Evolutionary conservation across 768 basidiomycete genomes (phyloP), one percentile per base, ranked within the genome.

Genomic region (Tulasnella sp.): DNA sequence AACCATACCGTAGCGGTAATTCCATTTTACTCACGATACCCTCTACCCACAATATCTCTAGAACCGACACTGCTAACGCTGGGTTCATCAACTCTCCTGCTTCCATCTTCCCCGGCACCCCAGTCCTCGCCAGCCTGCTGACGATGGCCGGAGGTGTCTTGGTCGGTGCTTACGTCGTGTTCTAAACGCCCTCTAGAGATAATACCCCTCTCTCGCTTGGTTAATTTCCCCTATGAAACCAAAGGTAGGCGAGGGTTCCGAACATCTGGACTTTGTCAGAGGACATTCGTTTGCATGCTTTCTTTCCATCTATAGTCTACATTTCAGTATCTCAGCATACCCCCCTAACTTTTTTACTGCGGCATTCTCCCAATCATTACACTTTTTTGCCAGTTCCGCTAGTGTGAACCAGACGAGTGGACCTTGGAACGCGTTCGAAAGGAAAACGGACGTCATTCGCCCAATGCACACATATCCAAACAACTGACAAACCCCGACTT

Each of bases 101-200:
- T 68, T 74, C 74, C n/a, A 42, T 81, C 24, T 79, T 80, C 40
- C 81, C 81, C 7, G 74, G 39, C 38, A 81, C 83, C n/a, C 83
- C 84, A 6, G 75, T 86, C n/a, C 79, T 87, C 18, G 81, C 82
- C 9, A 82, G 84, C 38, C 80, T 87, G 3, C 74, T 82, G 0
- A 83, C 84, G 18, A 83, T 84, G 10, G 40, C 86, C 18, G 83
- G 84, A 9, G 85, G 85, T 36, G 84, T 84, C 34, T 82, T 86
- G 34, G 77, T 86, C 36, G 87, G 87, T n/a, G 87, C 88, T n/a
- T 85, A 86, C 82, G 84, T 86, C 8, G 85, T 84, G 36, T 83
- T 86, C 74, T 86, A 82, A 81, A 68, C 62, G 56, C 21, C 62
- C 62, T 31, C n/a, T 1, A 2, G 19, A 52, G 48, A 52, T 52